These are phyloP conservation scores for Lyophyllum decastes DNA, from an alignment of 768 basidiomycete species.

Conservation along the genomic window DNA sequence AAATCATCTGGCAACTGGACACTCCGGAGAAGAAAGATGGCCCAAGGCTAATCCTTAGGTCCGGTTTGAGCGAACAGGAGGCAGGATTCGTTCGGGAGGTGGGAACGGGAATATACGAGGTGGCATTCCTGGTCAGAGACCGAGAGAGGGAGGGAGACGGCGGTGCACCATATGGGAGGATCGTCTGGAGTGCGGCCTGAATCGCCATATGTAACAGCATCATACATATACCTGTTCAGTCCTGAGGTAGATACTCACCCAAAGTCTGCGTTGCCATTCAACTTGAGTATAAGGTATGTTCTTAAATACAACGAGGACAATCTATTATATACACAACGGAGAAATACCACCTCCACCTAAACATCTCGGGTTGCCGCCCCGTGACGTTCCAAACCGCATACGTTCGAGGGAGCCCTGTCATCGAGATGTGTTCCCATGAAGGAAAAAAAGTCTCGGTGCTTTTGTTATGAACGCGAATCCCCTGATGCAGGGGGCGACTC, in stretches of 20 bases:
- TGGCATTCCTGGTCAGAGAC: conserved; percentile 45
- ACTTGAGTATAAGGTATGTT: background rate
- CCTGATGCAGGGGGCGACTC: conserved; percentile 4
- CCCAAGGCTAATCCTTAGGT: conserved; percentile 34
- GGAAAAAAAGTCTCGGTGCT: background rate
- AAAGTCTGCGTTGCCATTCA: too few species aligned
- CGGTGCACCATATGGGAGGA: conserved; percentile 50
- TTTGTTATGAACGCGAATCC: background rate
- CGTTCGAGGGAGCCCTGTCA: background rate
- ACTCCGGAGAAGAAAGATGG: conserved; percentile 22
- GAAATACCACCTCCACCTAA: background rate
- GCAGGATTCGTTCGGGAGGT: conserved; percentile 24
- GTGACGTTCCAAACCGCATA: too few species aligned
- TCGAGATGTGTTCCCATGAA: background rate
- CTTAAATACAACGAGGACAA: background rate
- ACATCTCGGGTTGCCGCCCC: background rate
- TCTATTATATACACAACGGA: background rate
- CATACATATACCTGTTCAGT: too few species aligned
- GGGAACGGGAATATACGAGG: conserved; percentile 50
- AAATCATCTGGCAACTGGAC: conserved; percentile 45
- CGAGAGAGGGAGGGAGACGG: conserved; percentile 29
- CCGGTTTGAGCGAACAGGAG: conserved; percentile 37
- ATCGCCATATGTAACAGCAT: background rate
- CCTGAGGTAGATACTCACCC: too few species aligned
- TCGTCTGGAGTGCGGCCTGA: conserved; percentile 38